Evolutionary conservation across 1,284 basidiomycete species (phyloP), one percentile per base, ranked within the genome.

Genomic region (Trichosporon asahii): DNA sequence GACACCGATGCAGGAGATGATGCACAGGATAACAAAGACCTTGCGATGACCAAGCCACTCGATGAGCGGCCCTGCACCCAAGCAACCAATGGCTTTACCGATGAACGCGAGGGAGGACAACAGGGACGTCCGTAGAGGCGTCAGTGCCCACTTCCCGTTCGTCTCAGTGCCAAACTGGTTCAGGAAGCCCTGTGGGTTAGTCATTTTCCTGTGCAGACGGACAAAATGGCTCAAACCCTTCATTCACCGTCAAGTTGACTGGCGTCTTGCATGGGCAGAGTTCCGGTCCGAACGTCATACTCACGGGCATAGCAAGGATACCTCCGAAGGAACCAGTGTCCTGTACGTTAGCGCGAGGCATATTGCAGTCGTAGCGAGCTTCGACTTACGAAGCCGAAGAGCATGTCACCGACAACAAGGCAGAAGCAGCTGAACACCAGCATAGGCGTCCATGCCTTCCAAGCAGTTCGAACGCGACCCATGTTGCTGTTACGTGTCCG

Each of bases 31-130:
- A 6, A 55, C 44, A 21, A 70, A 67, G 18, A 68, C 66, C 35
- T 65, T 61, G 25, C 70, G 66, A 33, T 70, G 70, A 9, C 71
- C 71, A 11, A 67, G 40, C 40, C 68, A 35, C 66, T 72, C 71
- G 33, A 70, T 69, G 7, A 72, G 49, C 15, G 63, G 55, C 5
- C 68, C 68, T 9, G 64, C 63, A 2, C n/a, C 9, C 11, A 66
- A 18, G 40, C 68, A 70, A 18, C 71, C 71, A 18, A 68, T 57
- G 25, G 69, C 67, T 37, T 72, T 72, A 18, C 71, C 71, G 64
- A 72, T 68, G 18, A 66, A 72, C 12, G 71, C 71, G 5, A 72
- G 49, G 7, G 68, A 69, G 12, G 65, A 53, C 44, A 63, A 23
- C 21, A 69, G 40, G n/a, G 65, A 66, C 15, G 68, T 66, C 57